These are phyloP conservation scores for Mantamonas sphyraenae DNA, from an alignment of 78 protist species.

Conservation along the genomic window DNA sequence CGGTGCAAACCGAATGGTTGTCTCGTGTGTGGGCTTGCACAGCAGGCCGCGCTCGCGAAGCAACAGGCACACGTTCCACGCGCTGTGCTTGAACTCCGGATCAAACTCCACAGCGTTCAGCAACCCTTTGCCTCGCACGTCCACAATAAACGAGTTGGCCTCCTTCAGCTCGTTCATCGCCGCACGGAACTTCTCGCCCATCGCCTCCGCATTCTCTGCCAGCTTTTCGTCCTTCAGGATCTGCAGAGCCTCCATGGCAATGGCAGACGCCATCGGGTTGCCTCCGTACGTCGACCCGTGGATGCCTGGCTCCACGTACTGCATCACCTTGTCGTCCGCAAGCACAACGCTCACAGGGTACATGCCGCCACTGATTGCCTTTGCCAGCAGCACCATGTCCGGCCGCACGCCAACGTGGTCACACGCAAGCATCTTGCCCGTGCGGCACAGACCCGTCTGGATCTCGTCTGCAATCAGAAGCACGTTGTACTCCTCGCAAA, in stretches of 20 bases:
- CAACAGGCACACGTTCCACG: slow-evolving; percentile 75
- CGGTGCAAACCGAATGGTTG: slow-evolving; percentile 91
- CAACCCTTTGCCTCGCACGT: slow-evolving; percentile 65
- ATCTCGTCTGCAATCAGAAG: slow-evolving; percentile 94
- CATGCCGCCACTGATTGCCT: slow-evolving; percentile 90
- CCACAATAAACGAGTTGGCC: slow-evolving; percentile 10
- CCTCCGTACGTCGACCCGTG: slow-evolving; percentile 98
- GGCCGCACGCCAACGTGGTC: slow-evolving; percentile 66
- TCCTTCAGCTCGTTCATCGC: slow-evolving; percentile 19
- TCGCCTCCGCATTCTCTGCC: slow-evolving; percentile 40
- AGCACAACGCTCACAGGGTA: slow-evolving; percentile 83
- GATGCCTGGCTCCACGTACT: slow-evolving; percentile 44
- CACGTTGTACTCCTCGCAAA: slow-evolving; percentile 87
- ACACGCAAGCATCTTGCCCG: slow-evolving; percentile 58
- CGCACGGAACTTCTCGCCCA: slow-evolving; percentile 24
- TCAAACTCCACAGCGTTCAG: slow-evolving; percentile 77
- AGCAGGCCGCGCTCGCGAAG: slow-evolving; percentile 78
- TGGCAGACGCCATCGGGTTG: slow-evolving; percentile 86
- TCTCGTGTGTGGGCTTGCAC: slow-evolving; percentile 93
- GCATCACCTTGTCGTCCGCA: slow-evolving; percentile 60
- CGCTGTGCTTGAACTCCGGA: slow-evolving; percentile 37
- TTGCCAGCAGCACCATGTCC: slow-evolving; percentile 84
- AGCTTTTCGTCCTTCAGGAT: slow-evolving; percentile 84
- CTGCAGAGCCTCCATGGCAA: slow-evolving; percentile 84
- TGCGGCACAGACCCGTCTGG: slow-evolving; percentile 88